Percentiles rank a stretch among this genome's conserved stretches.
Evolutionary conservation across 805 yeast species (phyloP).

Genomic region (Cyberlindnera sargentensis): DNA sequence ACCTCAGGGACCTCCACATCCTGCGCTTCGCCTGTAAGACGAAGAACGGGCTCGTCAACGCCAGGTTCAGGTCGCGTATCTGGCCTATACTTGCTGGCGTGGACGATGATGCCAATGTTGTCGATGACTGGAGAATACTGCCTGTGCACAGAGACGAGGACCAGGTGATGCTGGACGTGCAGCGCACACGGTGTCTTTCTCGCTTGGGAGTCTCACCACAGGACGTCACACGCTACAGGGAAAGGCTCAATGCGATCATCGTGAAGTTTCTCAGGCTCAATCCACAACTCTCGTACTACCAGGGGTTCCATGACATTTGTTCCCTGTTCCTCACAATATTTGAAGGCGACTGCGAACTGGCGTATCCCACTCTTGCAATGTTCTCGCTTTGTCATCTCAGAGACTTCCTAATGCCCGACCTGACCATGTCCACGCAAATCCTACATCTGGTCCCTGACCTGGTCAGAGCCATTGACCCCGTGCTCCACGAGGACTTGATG

Average conservation of each 20-base stretch:
- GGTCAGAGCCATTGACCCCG: slow-evolving; percentile 40
- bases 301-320: slow-evolving; percentile 89
- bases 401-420: slow-evolving; percentile 75
- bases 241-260: slow-evolving; percentile 32
- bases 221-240: slow-evolving; percentile 18
- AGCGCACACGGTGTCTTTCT: slow-evolving; percentile 54
- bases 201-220: slow-evolving; percentile 21
- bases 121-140: slow-evolving; percentile 2
- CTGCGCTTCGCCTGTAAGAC: not conserved
- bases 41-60: not conserved
- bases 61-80: slow-evolving; percentile 14
- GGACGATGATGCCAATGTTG: not conserved
- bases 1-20: not conserved
- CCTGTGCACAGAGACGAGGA: slow-evolving; percentile 57
- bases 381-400: slow-evolving; percentile 60
- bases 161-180: slow-evolving; percentile 75
- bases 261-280: slow-evolving; percentile 49
- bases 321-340: slow-evolving; percentile 55
- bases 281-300: slow-evolving; percentile 71
- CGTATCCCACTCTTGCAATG: slow-evolving; percentile 32
- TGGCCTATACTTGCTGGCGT: slow-evolving; percentile 38
- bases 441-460: slow-evolving; percentile 60
- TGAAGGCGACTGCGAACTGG: slow-evolving; percentile 26
- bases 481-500: slow-evolving; percentile 28
- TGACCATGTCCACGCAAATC: slow-evolving; percentile 61